phyloP scores from a whole-genome alignment of 768 basidiomycete genomes.

The Pisolithus orientalis region DNA sequence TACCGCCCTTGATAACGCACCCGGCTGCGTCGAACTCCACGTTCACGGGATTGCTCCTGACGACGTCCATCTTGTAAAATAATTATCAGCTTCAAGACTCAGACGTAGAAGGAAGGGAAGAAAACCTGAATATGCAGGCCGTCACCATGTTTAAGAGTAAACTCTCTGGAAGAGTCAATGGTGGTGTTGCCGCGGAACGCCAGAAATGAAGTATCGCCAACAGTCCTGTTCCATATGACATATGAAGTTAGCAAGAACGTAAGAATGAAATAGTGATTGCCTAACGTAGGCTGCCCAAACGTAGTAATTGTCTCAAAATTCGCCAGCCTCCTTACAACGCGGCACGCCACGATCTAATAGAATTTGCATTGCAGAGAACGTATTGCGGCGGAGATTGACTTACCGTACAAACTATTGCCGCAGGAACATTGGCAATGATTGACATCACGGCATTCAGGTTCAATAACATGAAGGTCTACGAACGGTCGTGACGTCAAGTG shows the following conservation, averaged over 20 bases:
- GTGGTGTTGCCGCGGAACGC: constrained; percentile 48
- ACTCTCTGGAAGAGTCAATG: constrained; percentile 18
- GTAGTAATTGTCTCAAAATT: constrained; percentile 44
- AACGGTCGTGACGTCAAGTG: background rate
- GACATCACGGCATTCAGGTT: constrained; percentile 69
- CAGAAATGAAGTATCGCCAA: constrained; percentile 42
- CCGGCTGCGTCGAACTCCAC: constrained; percentile 55
- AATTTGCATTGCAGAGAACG: constrained; percentile 1
- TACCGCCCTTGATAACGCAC: constrained; percentile 37
- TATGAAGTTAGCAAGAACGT: constrained; percentile 14
- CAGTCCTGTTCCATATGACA: constrained; percentile 26
- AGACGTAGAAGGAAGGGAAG: background rate
- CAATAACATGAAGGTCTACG: constrained; percentile 54
- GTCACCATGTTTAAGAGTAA: constrained; percentile 34
- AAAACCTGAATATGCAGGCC: constrained; percentile 58
- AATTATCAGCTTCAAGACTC: constrained; percentile 2
- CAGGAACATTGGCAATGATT: constrained; percentile 68
- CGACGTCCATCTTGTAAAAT: constrained; percentile 57
- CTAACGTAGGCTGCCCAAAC: constrained; percentile 49
- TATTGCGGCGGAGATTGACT: constrained; percentile 6
- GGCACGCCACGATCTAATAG: constrained; percentile 54
- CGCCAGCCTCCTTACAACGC: constrained; percentile 58
- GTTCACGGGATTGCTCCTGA: constrained; percentile 41
- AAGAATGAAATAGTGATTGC: constrained; percentile 17
- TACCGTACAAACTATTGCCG: constrained; percentile 64